Percentiles rank a stretch among this genome's conserved stretches.
Evolutionary conservation across 371 early-diverging fungal species (phyloP).

Genomic region (Choanephora cucurbitarum): DNA sequence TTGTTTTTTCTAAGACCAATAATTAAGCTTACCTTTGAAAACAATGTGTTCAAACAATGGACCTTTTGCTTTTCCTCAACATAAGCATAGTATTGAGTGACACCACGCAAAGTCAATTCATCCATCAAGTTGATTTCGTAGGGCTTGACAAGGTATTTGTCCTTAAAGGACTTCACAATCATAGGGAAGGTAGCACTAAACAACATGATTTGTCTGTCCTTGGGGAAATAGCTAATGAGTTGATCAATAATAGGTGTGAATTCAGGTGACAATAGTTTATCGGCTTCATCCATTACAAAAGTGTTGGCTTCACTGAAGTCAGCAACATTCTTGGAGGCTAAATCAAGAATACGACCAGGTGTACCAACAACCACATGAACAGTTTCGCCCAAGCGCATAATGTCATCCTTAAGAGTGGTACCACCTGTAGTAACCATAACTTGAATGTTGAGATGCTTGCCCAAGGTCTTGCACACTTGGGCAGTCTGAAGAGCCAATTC

Average conservation of each 20-base stretch:
- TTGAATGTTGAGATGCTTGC: constrained; percentile 55
- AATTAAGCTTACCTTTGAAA: constrained; percentile 82
- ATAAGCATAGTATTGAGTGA: constrained; percentile 98
- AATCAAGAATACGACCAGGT: constrained; percentile 93
- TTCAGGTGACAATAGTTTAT: constrained; percentile 76
- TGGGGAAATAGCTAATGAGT: constrained; percentile 80
- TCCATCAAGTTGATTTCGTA: constrained; percentile 99
- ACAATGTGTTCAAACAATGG: constrained; percentile 95
- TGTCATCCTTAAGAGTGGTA: constrained; percentile 69
- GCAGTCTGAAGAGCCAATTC: constrained; percentile 93
- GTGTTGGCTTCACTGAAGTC: constrained; percentile 82
- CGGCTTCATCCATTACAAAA: constrained; percentile 95
- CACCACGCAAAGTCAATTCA: constrained; percentile 94
- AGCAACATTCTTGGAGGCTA: constrained; percentile 88
- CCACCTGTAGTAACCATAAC: constrained; percentile 92
- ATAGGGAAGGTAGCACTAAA: constrained; percentile 99
- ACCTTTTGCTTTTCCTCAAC: constrained; percentile 98
- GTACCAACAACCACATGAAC: constrained; percentile 90
- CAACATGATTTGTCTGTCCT: constrained; percentile 91
- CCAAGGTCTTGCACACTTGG: constrained; percentile 61
- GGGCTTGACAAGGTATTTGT: constrained; percentile 88
- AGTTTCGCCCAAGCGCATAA: constrained; percentile 57
- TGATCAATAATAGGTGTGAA: constrained; percentile 81
- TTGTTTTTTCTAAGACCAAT: too few relatives aligned
- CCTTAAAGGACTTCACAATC: constrained; percentile 93